These are phyloP conservation scores for Radiomyces spectabilis DNA, from an alignment of 192 early-diverging fungal species.

Conservation along the genomic window DNA sequence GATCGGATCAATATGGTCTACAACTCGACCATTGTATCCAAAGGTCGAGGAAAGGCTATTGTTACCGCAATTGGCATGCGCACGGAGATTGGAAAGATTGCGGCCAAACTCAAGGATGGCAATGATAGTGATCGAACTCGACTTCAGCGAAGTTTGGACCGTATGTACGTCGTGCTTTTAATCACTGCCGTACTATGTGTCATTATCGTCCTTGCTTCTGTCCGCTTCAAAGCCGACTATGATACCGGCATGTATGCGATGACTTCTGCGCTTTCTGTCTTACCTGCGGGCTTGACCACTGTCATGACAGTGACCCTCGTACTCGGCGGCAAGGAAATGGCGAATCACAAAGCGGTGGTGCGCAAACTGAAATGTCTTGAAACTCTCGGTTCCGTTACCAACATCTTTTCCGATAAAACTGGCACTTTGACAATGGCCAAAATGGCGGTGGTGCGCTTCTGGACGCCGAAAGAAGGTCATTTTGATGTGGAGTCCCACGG, in stretches of 20 bases:
- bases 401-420: constrained; percentile 94
- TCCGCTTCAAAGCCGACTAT: constrained; percentile 51
- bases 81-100: constrained; percentile 90
- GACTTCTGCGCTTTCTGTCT: constrained; percentile 78
- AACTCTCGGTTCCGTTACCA: constrained; percentile 86
- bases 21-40: constrained; percentile 81
- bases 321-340: constrained; percentile 81
- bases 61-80: constrained; percentile 77
- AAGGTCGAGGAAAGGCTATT: constrained; percentile 85
- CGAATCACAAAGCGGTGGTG: constrained; percentile 82
- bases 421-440: constrained; percentile 92
- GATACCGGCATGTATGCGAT: constrained; percentile 72
- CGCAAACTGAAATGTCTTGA: constrained; percentile 85
- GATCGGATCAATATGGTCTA: constrained; percentile 92
- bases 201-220: constrained; percentile 77
- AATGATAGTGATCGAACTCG: constrained; percentile 45
- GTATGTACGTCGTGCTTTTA: constrained; percentile 72
- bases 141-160: constrained; percentile 60
- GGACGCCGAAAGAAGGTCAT: constrained; percentile 68
- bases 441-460: constrained; percentile 84
- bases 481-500: constrained; percentile 58
- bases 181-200: constrained; percentile 57
- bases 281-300: constrained; percentile 89
- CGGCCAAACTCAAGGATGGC: constrained; percentile 63
- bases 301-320: constrained; percentile 92